Conservation (phyloP, 306 rosid genomes). For the Arachis stenosperma region DNA sequence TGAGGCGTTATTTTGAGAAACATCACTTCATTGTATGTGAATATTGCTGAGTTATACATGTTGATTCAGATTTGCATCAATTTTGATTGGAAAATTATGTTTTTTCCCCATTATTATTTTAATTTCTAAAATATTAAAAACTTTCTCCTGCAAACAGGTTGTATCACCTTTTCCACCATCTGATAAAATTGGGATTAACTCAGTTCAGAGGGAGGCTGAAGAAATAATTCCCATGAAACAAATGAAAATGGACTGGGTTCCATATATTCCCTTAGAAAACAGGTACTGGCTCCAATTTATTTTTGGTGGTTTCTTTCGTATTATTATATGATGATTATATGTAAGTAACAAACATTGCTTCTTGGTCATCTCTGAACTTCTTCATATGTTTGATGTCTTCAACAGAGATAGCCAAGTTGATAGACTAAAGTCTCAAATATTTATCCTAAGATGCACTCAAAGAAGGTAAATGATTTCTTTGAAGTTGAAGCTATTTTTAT, state of each 20-base stretch:
- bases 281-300: slow-evolving; percentile 42
- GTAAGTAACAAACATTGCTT: slow-evolving; percentile 24
- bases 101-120: background rate
- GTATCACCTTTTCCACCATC: slow-evolving; percentile 93
- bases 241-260: slow-evolving; percentile 99
- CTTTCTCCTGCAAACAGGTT: slow-evolving; percentile 47
- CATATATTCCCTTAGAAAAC: slow-evolving; percentile 75
- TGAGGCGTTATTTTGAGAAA: too few species aligned
- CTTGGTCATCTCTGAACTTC: slow-evolving; percentile 24
- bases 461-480: slow-evolving; percentile 60
- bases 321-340: slow-evolving; percentile 1
- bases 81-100: background rate
- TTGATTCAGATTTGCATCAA: slow-evolving; percentile 1
- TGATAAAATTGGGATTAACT: slow-evolving; percentile 83
- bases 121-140: background rate
- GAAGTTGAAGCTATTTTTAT: background rate
- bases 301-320: slow-evolving; percentile 22
- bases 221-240: slow-evolving; percentile 93
- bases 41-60: background rate
- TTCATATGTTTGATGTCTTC: slow-evolving; percentile 39
- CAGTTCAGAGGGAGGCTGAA: slow-evolving; percentile 90
- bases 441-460: slow-evolving; percentile 85
- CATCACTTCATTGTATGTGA: background rate
- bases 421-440: slow-evolving; percentile 65
- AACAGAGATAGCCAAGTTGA: slow-evolving; percentile 76